Evolutionary conservation across 768 basidiomycete genomes (phyloP).

Genomic region (Leccinum subgranulosum): DNA sequence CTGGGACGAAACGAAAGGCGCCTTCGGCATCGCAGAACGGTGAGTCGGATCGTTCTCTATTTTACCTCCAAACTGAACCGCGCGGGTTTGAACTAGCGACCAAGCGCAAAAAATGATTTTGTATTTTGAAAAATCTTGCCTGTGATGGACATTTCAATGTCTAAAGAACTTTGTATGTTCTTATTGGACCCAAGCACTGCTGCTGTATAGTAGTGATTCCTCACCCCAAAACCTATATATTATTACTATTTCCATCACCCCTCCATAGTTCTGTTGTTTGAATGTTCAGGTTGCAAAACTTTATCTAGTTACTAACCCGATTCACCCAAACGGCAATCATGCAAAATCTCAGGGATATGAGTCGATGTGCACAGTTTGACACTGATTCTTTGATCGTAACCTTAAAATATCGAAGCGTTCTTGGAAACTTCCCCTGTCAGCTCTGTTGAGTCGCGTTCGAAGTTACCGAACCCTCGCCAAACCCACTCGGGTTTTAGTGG

Average conservation of each 20-base stretch:
- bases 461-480: no score
- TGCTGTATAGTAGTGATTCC: conserved; percentile 18
- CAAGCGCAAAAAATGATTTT: conserved; percentile 39
- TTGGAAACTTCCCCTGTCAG: no score
- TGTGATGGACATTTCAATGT: neutral
- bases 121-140: neutral
- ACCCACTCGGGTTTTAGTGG: no score
- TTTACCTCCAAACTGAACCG: neutral
- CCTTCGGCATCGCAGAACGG: conserved; percentile 35
- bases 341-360: neutral
- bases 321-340: neutral
- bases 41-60: conserved; percentile 20
- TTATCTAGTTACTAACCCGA: neutral
- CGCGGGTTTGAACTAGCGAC: conserved; percentile 21
- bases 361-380: neutral
- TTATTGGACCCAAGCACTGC: conserved; percentile 2
- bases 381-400: neutral
- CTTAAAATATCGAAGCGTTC: neutral
- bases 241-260: conserved; percentile 24
- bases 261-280: neutral
- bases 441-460: no score
- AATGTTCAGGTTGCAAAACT: neutral
- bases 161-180: conserved; percentile 1
- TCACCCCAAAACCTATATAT: conserved; percentile 13
- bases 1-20: conserved; percentile 47